phyloP scores from a whole-genome alignment of 768 basidiomycete species.

The Leucocoprinus leucothites region DNA sequence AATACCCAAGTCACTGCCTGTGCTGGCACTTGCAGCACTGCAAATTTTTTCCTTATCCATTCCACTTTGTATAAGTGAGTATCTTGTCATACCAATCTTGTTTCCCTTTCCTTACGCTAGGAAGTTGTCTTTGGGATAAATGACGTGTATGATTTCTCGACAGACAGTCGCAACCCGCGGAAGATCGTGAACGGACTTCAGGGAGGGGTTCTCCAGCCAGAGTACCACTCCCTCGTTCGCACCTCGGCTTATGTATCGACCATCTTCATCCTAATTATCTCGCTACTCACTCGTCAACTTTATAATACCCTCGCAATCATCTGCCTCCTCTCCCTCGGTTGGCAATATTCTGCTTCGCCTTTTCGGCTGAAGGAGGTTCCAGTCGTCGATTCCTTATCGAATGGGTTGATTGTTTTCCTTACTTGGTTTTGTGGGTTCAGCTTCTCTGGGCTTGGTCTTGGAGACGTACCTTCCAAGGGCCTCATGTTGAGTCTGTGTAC shows the following conservation, averaged over 20 bases:
- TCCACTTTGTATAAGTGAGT: slow-evolving; percentile 12
- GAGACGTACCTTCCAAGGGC: slow-evolving; percentile 8
- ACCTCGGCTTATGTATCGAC: slow-evolving; percentile 15
- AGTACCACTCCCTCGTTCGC: slow-evolving; percentile 12
- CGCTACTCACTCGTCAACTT: slow-evolving; percentile 8
- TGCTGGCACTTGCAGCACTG: background rate
- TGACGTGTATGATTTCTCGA: slow-evolving; percentile 16
- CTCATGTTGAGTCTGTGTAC: slow-evolving; percentile 15
- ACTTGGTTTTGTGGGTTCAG: slow-evolving; percentile 18
- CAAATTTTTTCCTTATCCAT: slow-evolving; percentile 10
- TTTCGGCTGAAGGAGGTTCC: slow-evolving; percentile 16
- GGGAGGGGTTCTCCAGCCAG: slow-evolving; percentile 12
- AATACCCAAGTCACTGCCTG: slow-evolving; percentile 5
- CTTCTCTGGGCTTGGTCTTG: slow-evolving; percentile 9
- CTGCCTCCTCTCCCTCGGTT: slow-evolving; percentile 10
- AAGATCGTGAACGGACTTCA: slow-evolving; percentile 13
- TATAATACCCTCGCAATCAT: slow-evolving; percentile 12
- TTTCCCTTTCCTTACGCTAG: background rate
- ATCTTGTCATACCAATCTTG: background rate
- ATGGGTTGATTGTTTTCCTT: slow-evolving; percentile 15
- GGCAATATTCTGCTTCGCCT: slow-evolving; percentile 17
- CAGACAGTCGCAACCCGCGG: slow-evolving; percentile 17
- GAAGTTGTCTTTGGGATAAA: slow-evolving; percentile 18
- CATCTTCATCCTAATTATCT: slow-evolving; percentile 6
- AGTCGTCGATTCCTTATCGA: slow-evolving; percentile 14